These are phyloP conservation scores for Suillus decipiens DNA, from an alignment of 768 basidiomycete genomes.

Conservation along the genomic window DNA sequence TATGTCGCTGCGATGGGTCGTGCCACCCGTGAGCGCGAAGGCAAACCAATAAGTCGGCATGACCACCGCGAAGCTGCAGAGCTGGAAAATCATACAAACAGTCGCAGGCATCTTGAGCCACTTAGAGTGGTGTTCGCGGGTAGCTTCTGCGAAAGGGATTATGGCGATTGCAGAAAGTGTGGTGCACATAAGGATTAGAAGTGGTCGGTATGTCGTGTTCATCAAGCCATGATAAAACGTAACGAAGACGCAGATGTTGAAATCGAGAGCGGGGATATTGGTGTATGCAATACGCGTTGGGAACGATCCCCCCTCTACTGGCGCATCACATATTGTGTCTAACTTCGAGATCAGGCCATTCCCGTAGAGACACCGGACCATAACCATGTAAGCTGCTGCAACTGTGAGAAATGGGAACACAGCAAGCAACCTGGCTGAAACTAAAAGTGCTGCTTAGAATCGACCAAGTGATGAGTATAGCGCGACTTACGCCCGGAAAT, in stretches of 20 bases:
- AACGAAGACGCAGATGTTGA: constrained; percentile 42
- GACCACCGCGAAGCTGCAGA: constrained; percentile 41
- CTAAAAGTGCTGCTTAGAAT: constrained; percentile 7
- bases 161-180: constrained; percentile 26
- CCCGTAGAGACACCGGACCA: neutral
- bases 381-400: neutral
- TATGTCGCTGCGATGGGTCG: constrained; percentile 13
- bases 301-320: neutral
- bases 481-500: neutral
- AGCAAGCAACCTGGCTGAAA: neutral
- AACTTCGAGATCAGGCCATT: constrained; percentile 17
- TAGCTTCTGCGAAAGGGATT: constrained; percentile 41
- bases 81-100: constrained; percentile 42
- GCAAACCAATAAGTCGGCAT: constrained; percentile 48
- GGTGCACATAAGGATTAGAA: constrained; percentile 5
- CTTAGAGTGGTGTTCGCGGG: constrained; percentile 33
- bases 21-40: constrained; percentile 42
- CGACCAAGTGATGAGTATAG: neutral
- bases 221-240: constrained; percentile 41
- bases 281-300: constrained; percentile 43
- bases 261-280: constrained; percentile 36
- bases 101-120: constrained; percentile 43
- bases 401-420: constrained; percentile 7
- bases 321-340: constrained; percentile 31
- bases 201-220: constrained; percentile 6